phyloP scores from a whole-genome alignment of 2,329 filamentous ascomycete genomes.

The Venturia effusa region DNA sequence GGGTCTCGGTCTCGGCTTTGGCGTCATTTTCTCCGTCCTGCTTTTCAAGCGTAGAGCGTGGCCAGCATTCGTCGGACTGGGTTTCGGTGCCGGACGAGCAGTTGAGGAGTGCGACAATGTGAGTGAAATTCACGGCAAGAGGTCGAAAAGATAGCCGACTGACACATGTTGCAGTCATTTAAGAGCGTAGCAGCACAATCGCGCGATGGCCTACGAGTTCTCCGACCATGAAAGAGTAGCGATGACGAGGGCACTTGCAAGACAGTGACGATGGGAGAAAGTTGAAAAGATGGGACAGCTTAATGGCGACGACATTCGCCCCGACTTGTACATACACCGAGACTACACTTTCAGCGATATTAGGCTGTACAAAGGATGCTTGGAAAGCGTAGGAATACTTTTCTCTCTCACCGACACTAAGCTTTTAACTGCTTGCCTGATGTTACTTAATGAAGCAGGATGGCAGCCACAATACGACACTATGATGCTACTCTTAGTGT shows the following conservation, averaged over 20 bases:
- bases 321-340: background rate
- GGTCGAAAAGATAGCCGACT: background rate
- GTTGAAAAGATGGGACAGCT: background rate
- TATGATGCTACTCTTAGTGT: background rate
- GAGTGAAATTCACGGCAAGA: slow-evolving; percentile 18
- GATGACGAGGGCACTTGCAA: background rate
- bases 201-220: slow-evolving; percentile 37
- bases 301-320: background rate
- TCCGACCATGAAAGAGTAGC: slow-evolving; percentile 28
- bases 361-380: background rate
- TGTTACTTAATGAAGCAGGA: background rate
- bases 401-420: background rate
- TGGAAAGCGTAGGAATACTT: background rate
- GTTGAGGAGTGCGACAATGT: slow-evolving; percentile 95
- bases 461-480: background rate
- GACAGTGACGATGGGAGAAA: background rate
- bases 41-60: slow-evolving; percentile 96
- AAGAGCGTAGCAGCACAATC: slow-evolving; percentile 38
- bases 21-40: slow-evolving; percentile 95
- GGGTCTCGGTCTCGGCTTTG: slow-evolving; percentile 88
- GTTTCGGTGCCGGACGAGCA: slow-evolving; percentile 90
- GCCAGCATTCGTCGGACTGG: slow-evolving; percentile 89
- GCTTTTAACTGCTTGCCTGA: background rate
- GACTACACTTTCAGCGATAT: background rate
- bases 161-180: slow-evolving; percentile 31